Base-by-base conservation (phyloP, 257 asterid species). In the Solanum etuberosum region DNA sequence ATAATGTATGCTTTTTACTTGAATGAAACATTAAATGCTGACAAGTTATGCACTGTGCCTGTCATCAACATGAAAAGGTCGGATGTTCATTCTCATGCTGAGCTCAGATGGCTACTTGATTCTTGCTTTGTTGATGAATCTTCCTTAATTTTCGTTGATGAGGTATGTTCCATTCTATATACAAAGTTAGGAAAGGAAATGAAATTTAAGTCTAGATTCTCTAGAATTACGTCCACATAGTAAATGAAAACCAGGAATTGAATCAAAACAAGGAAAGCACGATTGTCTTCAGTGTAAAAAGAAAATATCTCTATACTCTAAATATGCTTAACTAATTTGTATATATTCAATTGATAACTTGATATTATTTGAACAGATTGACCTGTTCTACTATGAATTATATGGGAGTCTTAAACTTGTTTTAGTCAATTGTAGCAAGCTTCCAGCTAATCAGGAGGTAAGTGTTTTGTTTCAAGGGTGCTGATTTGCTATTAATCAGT, bases 341-440 rank as follows among this genome's bases (percentile, higher is more conserved):
- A 8, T 10, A 4, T 80, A 81, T 48, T 85, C 59, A 81, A 27
- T 38, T 80, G 25, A 65, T 25, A 82, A 68, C 73, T 63, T 46
- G 48, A 48, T 87, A 51, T 86, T 81, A 14, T 82, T 84, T 85
- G 88, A 80, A 86, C 97, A 94, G 98, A 91, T 96, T 88, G 98
- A 96, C 91, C 90, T 96, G 82, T 90, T 91, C 82, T 94, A 96
- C 89, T 94, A 94, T 86, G 92, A 94, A 89, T 88, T 96, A 90
- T 96, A 91, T 89, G 99, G 99, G 87, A 92, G 99, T 88, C 98
- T 94, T 87, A 91, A 94, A 85, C 90, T 96, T 61, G 95, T 92
- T 83, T 88, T 96, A 78, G 90, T 95, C 88, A 93, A 94, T 70
- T 88, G 93, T 54, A 89, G 89, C 87, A 90, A 86, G 90, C 92